phyloP scores from a whole-genome alignment of 495 filamentous ascomycete species.

The Jackrogersella minutella region DNA sequence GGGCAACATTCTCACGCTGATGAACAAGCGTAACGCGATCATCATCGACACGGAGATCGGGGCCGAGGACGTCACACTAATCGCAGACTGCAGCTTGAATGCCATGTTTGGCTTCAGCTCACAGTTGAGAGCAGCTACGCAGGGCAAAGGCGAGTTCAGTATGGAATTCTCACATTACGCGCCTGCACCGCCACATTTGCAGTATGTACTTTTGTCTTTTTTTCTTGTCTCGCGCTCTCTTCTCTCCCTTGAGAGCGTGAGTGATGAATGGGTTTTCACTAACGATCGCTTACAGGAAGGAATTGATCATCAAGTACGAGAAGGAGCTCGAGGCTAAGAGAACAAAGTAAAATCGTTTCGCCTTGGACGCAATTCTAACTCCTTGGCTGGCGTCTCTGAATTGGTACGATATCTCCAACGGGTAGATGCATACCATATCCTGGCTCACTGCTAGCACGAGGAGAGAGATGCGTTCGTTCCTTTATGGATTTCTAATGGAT shows the following conservation, averaged over 20 bases:
- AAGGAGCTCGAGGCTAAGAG: conserved; percentile 81
- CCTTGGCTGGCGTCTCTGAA: not conserved
- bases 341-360: conserved; percentile 46
- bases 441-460: not conserved
- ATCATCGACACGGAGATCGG: conserved; percentile 97
- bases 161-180: conserved; percentile 99
- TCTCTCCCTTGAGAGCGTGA: not conserved
- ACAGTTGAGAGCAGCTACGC: conserved; percentile 89
- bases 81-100: conserved; percentile 91
- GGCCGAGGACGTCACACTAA: conserved; percentile 92
- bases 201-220: conserved; percentile 64
- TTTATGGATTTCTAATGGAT: not conserved
- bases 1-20: conserved; percentile 88
- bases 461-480: not conserved
- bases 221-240: not conserved
- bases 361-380: not conserved
- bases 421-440: not conserved
- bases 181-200: conserved; percentile 84
- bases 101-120: conserved; percentile 97
- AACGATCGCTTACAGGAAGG: conserved; percentile 65
- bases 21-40: conserved; percentile 96
- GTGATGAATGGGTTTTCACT: conserved; percentile 13
- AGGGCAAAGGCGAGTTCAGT: conserved; percentile 98
- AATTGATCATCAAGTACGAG: conserved; percentile 85
- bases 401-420: not conserved